Base-by-base conservation (phyloP, 1,284 basidiomycete species). In the Ganoderma leucocontextum region DNA sequence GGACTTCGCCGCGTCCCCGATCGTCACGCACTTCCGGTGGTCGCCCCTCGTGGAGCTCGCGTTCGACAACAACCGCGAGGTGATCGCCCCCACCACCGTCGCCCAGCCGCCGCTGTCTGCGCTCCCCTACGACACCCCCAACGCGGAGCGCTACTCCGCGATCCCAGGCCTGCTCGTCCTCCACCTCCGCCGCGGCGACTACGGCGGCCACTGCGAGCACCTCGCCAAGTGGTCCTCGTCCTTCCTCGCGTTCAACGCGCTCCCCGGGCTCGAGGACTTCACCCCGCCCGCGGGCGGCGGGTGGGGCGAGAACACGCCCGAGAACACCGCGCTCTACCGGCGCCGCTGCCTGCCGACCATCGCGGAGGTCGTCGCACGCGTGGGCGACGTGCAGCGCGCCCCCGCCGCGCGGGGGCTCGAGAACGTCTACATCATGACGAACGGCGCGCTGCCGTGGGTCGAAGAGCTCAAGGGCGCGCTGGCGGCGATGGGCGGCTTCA, bases 121-220 rank as follows among this genome's bases (percentile, higher is more conserved):
- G 33, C 9, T 52, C 35, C 71, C 73, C 10, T 65, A 64, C 44
- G 44, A 47, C 64, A 58, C 63, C 66, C 39, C 65, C 52, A 58
- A 55, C 67, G 66, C 70, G 36, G 66, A 73, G 64, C 75, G 74
- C 38, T 76, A 77, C 72, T 35, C 75, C 17, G 65, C 67, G 55
- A 72, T 82, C 52, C 75, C 78, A 0, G 85, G 84, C 25, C 78
- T 89, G 5, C 79, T 91, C 41, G 89, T 85, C 6, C 76, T 91
- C 7, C 90, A 91, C 73, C 72, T 91, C 36, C 86, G 90, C 10
- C 80, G 89, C 47, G 90, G 90, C 12, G 90, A 91, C 76, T 91
- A 85, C 75, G 73, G 80, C 60, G 77, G 78, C 9, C 89, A 90
- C 72, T 91, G 90, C 72, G 61, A 72, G 1, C 75, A 82, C 70